phyloP scores from a whole-genome alignment of 345 rosid genomes.

The Pseudoturritis turrita region DNA sequence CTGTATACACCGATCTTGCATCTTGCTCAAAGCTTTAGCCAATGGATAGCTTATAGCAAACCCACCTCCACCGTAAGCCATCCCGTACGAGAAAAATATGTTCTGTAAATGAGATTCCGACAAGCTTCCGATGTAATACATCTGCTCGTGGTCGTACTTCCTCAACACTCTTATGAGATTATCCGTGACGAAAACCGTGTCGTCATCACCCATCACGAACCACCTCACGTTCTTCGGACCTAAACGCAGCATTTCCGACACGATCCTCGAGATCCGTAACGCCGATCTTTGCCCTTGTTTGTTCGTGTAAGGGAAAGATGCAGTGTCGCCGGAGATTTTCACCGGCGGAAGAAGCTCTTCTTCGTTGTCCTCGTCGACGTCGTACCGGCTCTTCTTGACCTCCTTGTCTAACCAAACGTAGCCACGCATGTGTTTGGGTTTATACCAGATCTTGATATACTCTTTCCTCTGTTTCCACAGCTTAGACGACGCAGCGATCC shows the following conservation, averaged over 20 bases:
- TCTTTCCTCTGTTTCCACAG: slow-evolving; percentile 83
- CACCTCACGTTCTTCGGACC: slow-evolving; percentile 72
- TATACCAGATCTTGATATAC: slow-evolving; percentile 93
- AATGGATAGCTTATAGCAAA: slow-evolving; percentile 91
- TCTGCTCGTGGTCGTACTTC: slow-evolving; percentile 84
- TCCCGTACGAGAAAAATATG: slow-evolving; percentile 85
- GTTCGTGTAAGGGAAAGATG: slow-evolving; percentile 66
- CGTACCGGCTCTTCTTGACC: slow-evolving; percentile 24
- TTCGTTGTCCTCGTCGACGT: slow-evolving; percentile 4
- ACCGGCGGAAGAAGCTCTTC: slow-evolving; percentile 47
- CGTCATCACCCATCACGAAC: slow-evolving; percentile 99
- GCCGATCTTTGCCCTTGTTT: slow-evolving; percentile 92
- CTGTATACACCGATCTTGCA: slow-evolving; percentile 87
- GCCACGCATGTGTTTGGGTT: slow-evolving; percentile 69
- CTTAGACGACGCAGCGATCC: slow-evolving; percentile 93
- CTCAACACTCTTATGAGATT: slow-evolving; percentile 70
- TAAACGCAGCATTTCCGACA: slow-evolving; percentile 72
- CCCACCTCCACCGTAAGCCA: slow-evolving; percentile 99
- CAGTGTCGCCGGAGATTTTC: slow-evolving; percentile 67
- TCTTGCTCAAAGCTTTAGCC: slow-evolving; percentile 74
- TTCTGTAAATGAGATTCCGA: slow-evolving; percentile 96
- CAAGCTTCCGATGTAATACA: slow-evolving; percentile 84
- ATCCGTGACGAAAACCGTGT: slow-evolving; percentile 82
- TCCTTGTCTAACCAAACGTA: slow-evolving; percentile 78
- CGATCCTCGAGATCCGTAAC: slow-evolving; percentile 88